Conservation (phyloP, 2,329 filamentous ascomycete genomes). For the Metarhizium robertsii region DNA sequence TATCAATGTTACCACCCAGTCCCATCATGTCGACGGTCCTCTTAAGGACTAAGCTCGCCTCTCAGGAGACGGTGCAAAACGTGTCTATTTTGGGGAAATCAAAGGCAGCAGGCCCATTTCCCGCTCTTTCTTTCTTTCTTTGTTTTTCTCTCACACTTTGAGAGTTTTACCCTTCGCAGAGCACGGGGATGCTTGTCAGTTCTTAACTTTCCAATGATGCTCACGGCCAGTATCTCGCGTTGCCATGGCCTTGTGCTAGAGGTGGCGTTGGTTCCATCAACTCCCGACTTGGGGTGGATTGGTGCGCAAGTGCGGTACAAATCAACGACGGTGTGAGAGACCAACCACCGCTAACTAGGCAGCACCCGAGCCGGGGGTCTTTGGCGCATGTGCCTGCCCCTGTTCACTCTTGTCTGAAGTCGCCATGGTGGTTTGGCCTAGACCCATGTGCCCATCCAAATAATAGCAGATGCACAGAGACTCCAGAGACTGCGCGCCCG, state of each 20-base stretch:
- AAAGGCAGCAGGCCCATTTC: not conserved
- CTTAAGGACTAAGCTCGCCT: not conserved
- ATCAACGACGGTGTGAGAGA: constrained; percentile 1
- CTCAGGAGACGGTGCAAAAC: not conserved
- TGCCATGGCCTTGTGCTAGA: not conserved
- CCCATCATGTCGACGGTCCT: not conserved
- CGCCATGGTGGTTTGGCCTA: constrained; percentile 7
- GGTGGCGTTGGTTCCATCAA: not conserved
- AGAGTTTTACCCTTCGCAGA: not conserved
- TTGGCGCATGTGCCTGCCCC: not conserved
- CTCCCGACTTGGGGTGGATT: not conserved
- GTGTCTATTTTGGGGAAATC: not conserved
- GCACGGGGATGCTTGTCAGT: not conserved
- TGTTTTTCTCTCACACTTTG: not conserved
- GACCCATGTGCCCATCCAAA: constrained; percentile 10
- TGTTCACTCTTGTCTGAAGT: not conserved
- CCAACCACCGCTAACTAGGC: constrained; percentile 7
- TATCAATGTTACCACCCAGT: not conserved
- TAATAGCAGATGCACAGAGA: constrained; percentile 1
- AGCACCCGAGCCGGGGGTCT: constrained; percentile 2
- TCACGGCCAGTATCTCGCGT: not conserved
- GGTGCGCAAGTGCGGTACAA: not conserved
- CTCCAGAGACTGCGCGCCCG: constrained; percentile 8
- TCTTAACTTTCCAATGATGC: not conserved
- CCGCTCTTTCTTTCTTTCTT: not conserved